phyloP scores from a whole-genome alignment of 2,329 filamentous ascomycete genomes.

The Colletotrichum godetiae region DNA sequence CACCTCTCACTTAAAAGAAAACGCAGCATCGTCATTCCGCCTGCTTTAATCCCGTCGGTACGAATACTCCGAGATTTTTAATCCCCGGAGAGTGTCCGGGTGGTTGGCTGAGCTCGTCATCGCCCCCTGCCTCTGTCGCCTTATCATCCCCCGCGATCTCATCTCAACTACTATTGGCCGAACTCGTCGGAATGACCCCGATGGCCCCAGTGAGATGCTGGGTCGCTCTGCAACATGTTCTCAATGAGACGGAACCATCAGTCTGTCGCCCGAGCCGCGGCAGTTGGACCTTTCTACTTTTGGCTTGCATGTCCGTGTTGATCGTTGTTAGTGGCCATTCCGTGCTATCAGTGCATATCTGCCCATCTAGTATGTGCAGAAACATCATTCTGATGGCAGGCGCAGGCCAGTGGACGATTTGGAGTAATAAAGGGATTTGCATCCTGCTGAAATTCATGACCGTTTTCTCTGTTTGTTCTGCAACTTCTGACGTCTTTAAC shows the following conservation, averaged over 20 bases:
- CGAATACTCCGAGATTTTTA: not conserved
- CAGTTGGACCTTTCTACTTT: slow-evolving; percentile 5
- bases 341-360: not conserved
- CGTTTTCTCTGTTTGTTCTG: no score
- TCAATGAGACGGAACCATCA: not conserved
- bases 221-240: not conserved
- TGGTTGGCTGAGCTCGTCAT: slow-evolving; percentile 19
- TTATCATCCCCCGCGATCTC: slow-evolving; percentile 18
- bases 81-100: not conserved
- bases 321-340: not conserved
- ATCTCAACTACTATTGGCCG: slow-evolving; percentile 1
- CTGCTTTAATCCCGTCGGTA: not conserved
- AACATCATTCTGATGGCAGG: not conserved
- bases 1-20: no score
- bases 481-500: no score
- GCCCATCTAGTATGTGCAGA: not conserved
- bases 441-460: not conserved
- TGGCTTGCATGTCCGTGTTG: not conserved
- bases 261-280: not conserved
- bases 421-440: not conserved
- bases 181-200: not conserved
- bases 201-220: not conserved
- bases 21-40: no score
- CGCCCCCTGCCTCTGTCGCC: slow-evolving; percentile 25
- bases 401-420: not conserved